Conservation (phyloP, 1,284 basidiomycete species). For the Pseudozyma sp. region DNA sequence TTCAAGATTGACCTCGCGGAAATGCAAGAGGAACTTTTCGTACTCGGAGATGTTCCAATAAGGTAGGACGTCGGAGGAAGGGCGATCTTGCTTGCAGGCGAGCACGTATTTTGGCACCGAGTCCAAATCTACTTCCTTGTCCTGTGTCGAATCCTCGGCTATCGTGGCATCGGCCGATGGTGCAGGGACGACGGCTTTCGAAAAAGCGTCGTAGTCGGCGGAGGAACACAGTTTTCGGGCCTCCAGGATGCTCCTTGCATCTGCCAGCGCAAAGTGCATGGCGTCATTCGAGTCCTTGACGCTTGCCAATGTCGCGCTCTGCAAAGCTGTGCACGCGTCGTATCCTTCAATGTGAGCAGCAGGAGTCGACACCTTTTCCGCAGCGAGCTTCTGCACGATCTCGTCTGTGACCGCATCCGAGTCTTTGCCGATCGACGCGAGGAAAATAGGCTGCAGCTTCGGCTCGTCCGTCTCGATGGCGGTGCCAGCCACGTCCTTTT, state of each 20-base stretch:
- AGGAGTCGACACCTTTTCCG: slow-evolving; percentile 6
- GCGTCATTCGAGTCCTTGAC: slow-evolving; percentile 73
- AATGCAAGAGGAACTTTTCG: slow-evolving; percentile 27
- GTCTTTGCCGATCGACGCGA: slow-evolving; percentile 18
- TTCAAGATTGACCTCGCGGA: slow-evolving; percentile 22
- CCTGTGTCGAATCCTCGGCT: slow-evolving; percentile 18
- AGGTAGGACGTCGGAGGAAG: slow-evolving; percentile 17
- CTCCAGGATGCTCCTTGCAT: slow-evolving; percentile 9
- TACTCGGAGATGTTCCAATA: slow-evolving; percentile 53
- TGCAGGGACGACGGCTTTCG: slow-evolving; percentile 24
- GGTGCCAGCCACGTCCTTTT: slow-evolving; percentile 2
- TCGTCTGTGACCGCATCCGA: slow-evolving; percentile 3
- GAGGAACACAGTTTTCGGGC: slow-evolving; percentile 25
- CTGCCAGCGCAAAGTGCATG: slow-evolving; percentile 73
- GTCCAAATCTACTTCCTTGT: slow-evolving; percentile 58
- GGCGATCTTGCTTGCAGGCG: slow-evolving; percentile 19
- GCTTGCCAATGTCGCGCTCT: slow-evolving; percentile 18
- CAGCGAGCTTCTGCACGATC: slow-evolving; percentile 17
- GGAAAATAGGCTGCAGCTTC: slow-evolving; percentile 39
- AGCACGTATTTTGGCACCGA: slow-evolving; percentile 61
- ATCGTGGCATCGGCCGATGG: background rate
- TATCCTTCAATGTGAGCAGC: slow-evolving; percentile 18
- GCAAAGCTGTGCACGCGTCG: slow-evolving; percentile 9
- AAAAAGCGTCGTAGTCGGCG: slow-evolving; percentile 46
- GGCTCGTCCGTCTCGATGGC: slow-evolving; percentile 34